Conservation (phyloP, 768 basidiomycete species). For the Amanita molliuscula region DNA sequence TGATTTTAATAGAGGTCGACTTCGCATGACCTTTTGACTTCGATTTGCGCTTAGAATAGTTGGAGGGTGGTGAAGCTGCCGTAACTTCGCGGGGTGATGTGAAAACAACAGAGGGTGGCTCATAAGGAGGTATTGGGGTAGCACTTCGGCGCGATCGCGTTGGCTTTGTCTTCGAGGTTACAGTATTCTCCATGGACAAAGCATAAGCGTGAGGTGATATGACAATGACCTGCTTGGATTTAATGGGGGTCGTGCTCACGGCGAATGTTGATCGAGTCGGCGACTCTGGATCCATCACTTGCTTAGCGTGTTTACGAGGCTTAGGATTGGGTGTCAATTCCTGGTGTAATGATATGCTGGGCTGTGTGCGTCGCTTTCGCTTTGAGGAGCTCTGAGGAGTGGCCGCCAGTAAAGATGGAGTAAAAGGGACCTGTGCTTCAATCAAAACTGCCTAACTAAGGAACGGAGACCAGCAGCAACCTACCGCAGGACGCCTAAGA, state of each 20-base stretch:
- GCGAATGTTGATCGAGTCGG: constrained; percentile 17
- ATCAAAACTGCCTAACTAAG: constrained; percentile 7
- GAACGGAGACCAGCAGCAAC: constrained; percentile 7
- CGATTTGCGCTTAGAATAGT: constrained; percentile 16
- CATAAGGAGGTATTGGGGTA: constrained; percentile 53
- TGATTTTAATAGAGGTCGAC: constrained; percentile 12
- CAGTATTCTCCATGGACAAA: constrained; percentile 38
- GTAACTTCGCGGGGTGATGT: constrained; percentile 60
- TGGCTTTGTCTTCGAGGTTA: constrained; percentile 18
- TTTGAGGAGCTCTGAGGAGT: constrained; percentile 7
- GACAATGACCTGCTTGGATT: constrained; percentile 16
- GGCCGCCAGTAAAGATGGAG: constrained; percentile 14
- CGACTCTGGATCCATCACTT: constrained; percentile 9
- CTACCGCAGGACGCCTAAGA: constrained; percentile 20
- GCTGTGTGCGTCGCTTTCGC: constrained; percentile 11
- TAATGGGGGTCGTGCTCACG: constrained; percentile 10
- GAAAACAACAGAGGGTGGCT: constrained; percentile 58
- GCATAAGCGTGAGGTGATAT: constrained; percentile 38
- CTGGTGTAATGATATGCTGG: constrained; percentile 12
- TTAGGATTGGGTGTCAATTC: constrained; percentile 52
- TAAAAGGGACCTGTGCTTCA: constrained; percentile 12
- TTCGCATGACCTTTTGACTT: constrained; percentile 8
- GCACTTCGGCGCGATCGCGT: constrained; percentile 28
- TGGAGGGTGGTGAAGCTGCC: constrained; percentile 28
- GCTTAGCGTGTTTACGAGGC: constrained; percentile 38